Base-by-base conservation (phyloP, 768 basidiomycete genomes). In the Holtermanniella nyarrowii region DNA sequence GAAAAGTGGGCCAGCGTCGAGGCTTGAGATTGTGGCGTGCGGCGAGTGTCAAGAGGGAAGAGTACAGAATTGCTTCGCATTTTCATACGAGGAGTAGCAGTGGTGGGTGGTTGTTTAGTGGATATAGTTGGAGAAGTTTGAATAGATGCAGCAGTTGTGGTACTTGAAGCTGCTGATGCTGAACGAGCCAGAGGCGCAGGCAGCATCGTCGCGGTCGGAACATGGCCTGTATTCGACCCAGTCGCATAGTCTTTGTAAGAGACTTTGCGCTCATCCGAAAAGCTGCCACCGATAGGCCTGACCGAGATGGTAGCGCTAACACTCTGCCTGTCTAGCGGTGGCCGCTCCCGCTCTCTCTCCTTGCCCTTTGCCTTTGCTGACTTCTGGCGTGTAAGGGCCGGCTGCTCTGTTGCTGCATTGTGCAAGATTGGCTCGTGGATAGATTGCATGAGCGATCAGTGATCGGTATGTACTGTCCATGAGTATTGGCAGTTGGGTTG, bases 1-100 rank as follows among this genome's bases (percentile, higher is more conserved):
- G 70, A 71, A 46, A 56, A 71, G 46, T 71, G 70, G 5, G 70
- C 62, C 0, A 71, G 51, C 46, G 49, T 61, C 54, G 60, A 64
- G 5, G 55, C 55, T 18, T 52, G 45, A 21, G 48, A n/a, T n/a
- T n/a, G n/a, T n/a, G n/a, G n/a, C n/a, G 18, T 46, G 16, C 24
- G 18, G 7, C 52, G 26, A n/a, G 56, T 52, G 16, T 44, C 26
- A 0, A 52, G 27, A 1, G 62, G 65, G 24, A 57, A 49, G 21
- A 59, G 60, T 2, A 67, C 43, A 11, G 59, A 60, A 23, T 67
- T 67, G 27, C 52, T 40, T 1, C 62, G 55, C 13, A 13, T 50
- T 18, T 46, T 44, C 16, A 39, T 18, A 12, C 37, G 31, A 4
- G 3, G 18, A 13, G 23, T 42, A 26, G 24, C 3, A 16, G 16